Percentiles rank a stretch among this genome's conserved stretches.
phyloP scores from a whole-genome alignment of 1,284 basidiomycete species.

The Cryptococcus hybrid region DNA sequence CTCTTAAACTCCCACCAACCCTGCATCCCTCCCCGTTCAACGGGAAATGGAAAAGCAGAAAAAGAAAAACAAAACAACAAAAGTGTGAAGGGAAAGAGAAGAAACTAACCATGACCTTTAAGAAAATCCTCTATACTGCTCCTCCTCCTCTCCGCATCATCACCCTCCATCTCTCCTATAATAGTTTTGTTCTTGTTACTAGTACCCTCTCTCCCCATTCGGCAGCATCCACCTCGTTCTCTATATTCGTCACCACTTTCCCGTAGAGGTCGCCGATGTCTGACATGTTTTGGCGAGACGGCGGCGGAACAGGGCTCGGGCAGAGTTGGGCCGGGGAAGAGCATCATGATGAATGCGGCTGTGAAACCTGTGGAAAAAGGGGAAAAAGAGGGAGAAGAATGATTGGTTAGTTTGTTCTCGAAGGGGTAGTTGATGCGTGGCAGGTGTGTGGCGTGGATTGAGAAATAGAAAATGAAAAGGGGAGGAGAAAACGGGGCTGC shows the following conservation, averaged over 20 bases:
- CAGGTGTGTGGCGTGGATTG: not conserved
- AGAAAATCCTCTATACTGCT: slow-evolving; percentile 26
- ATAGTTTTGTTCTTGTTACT: not conserved
- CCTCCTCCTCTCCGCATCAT: slow-evolving; percentile 15
- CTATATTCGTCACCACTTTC: slow-evolving; percentile 36
- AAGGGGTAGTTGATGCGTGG: not conserved
- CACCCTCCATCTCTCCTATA: slow-evolving; percentile 5
- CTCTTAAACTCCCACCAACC: not conserved
- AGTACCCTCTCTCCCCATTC: not conserved
- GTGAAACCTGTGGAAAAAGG: slow-evolving; percentile 29
- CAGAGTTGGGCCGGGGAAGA: slow-evolving; percentile 43
- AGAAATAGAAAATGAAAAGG: not conserved
- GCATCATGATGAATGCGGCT: slow-evolving; percentile 41
- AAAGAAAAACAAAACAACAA: too few species aligned
- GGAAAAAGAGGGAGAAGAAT: too few species aligned
- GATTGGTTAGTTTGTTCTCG: too few species aligned
- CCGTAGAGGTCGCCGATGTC: slow-evolving; percentile 42
- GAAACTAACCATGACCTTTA: slow-evolving; percentile 33
- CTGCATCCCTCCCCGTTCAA: not conserved
- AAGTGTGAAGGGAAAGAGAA: too few species aligned
- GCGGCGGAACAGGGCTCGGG: slow-evolving; percentile 38
- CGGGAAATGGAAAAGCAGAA: not conserved
- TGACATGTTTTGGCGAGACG: slow-evolving; percentile 38
- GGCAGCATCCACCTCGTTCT: slow-evolving; percentile 26
- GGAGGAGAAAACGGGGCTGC: not conserved